Evolutionary conservation across 1,284 basidiomycete species (phyloP).

Genomic region (Trametes sp.): DNA sequence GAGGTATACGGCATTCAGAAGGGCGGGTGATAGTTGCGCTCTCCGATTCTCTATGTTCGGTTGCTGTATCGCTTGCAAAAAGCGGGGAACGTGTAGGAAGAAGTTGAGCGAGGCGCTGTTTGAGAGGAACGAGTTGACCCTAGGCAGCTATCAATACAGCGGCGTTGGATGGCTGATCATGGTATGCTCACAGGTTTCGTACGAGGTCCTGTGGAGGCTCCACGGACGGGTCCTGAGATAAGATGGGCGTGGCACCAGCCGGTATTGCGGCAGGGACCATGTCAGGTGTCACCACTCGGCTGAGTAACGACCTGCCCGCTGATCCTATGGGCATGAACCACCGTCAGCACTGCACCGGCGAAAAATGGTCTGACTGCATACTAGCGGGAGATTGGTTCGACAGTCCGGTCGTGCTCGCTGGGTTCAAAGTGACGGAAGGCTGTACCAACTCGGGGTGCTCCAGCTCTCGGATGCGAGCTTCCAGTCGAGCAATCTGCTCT

Average conservation of each 20-base stretch:
- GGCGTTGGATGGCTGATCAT: background rate
- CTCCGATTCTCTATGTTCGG: slow-evolving; percentile 26
- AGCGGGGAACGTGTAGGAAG: slow-evolving; percentile 33
- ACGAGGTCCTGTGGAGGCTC: slow-evolving; percentile 32
- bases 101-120: slow-evolving; percentile 39
- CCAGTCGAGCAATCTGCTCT: slow-evolving; percentile 40
- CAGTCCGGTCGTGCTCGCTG: slow-evolving; percentile 3
- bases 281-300: slow-evolving; percentile 15
- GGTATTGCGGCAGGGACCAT: slow-evolving; percentile 10
- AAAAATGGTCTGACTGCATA: slow-evolving; percentile 8
- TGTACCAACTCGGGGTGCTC: slow-evolving; percentile 36
- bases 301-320: slow-evolving; percentile 17
- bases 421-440: slow-evolving; percentile 31
- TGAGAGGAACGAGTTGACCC: slow-evolving; percentile 51
- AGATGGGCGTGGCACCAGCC: slow-evolving; percentile 5
- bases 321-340: slow-evolving; percentile 5
- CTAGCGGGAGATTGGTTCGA: slow-evolving; percentile 13
- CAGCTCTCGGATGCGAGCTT: slow-evolving; percentile 40
- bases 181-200: slow-evolving; percentile 32
- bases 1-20: slow-evolving; percentile 40
- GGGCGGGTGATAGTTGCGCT: slow-evolving; percentile 35
- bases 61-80: slow-evolving; percentile 28
- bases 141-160: slow-evolving; percentile 35
- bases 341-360: slow-evolving; percentile 9
- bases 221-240: slow-evolving; percentile 24